Evolutionary conservation across 1,284 basidiomycete genomes (phyloP).

Genomic region (Ceratobasidium sp.): DNA sequence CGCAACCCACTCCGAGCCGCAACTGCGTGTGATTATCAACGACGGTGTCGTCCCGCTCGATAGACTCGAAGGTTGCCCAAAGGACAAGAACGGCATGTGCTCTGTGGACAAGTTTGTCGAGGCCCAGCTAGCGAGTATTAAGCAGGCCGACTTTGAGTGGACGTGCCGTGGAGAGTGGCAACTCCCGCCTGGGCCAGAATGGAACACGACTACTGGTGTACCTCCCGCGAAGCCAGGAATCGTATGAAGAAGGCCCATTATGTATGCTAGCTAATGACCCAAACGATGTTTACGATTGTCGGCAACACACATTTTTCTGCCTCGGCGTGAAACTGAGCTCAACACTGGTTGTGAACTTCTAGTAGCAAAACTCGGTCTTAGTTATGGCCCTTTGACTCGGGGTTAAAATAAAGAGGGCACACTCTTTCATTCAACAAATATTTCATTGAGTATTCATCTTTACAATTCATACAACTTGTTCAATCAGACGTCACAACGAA

Average conservation of each 20-base stretch:
- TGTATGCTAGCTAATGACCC: too few species aligned
- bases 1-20: constrained; percentile 54
- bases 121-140: constrained; percentile 71
- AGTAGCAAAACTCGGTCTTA: too few species aligned
- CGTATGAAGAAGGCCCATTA: neutral
- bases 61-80: constrained; percentile 73
- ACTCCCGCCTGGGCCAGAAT: constrained; percentile 58
- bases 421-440: too few species aligned
- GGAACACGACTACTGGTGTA: constrained; percentile 67
- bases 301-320: too few species aligned
- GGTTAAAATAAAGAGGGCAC: too few species aligned
- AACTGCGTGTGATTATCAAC: constrained; percentile 84
- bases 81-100: constrained; percentile 78
- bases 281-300: too few species aligned
- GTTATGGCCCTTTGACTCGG: too few species aligned
- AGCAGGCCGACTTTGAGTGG: constrained; percentile 76
- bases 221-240: constrained; percentile 47
- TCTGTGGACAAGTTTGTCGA: constrained; percentile 75
- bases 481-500: too few species aligned
- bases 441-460: too few species aligned
- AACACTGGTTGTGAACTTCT: too few species aligned
- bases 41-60: constrained; percentile 86
- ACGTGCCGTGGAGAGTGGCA: constrained; percentile 78
- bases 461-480: too few species aligned
- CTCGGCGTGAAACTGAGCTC: too few species aligned